These are phyloP conservation scores for Mycena maculata DNA, from an alignment of 768 basidiomycete species.

Conservation along the genomic window DNA sequence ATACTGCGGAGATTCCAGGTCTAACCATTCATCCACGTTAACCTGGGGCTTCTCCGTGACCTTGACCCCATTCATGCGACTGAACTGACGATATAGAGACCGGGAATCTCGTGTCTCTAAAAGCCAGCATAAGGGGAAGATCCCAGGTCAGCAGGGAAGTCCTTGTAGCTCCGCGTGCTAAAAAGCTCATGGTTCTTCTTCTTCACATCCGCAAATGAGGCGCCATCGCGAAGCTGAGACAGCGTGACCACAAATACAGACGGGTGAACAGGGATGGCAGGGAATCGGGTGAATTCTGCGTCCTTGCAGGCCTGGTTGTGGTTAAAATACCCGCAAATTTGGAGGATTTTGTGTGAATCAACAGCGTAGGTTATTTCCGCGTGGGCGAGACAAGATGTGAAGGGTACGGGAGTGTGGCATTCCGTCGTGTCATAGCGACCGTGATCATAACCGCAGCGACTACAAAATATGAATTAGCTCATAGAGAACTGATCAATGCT, in stretches of 20 bases:
- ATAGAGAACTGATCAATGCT: background rate
- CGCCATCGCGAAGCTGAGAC: background rate
- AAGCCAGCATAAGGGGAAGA: conserved; percentile 1
- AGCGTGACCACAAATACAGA: background rate
- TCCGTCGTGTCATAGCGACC: background rate
- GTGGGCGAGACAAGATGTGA: conserved; percentile 10
- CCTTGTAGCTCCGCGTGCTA: background rate
- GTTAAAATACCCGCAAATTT: conserved; percentile 2
- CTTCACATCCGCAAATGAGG: background rate
- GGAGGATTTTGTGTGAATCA: background rate
- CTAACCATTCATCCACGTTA: no score
- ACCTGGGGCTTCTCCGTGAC: no score
- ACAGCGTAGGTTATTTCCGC: conserved; percentile 5
- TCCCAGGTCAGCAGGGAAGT: background rate
- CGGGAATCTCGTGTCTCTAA: conserved; percentile 36
- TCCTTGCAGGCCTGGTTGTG: conserved; percentile 14
- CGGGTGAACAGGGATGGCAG: background rate
- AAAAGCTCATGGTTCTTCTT: background rate
- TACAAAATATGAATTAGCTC: background rate
- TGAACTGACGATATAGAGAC: conserved; percentile 36
- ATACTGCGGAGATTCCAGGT: no score
- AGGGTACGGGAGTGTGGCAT: background rate
- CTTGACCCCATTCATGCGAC: conserved; percentile 29
- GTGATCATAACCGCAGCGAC: conserved; percentile 17
- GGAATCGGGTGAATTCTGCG: background rate